Base-by-base conservation (phyloP, 148 eudicot species). In the Cornus kousa region DNA sequence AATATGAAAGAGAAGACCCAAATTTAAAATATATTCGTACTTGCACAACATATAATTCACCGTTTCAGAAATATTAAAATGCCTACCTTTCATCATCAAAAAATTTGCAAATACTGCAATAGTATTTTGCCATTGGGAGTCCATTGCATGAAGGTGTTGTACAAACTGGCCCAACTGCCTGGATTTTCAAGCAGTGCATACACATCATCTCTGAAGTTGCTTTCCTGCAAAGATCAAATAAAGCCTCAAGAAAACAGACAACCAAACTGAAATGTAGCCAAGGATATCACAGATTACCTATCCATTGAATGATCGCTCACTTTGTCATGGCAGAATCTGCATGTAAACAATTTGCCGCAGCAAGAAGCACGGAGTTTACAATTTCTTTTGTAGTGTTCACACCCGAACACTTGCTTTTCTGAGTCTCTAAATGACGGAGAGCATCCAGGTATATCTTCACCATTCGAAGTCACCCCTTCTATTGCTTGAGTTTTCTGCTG, bases 141-240 rank as follows among this genome's bases (percentile, higher is more conserved):
- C 87, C 94, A 82, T 87, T 85, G 86, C 98, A 95, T 46, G 96
- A 91, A 65, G 95, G 92, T 6, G 97, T 93, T 3, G 82, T 87
- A 85, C 98, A 95, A 65, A 79, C 75, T 53, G 96, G 89, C 71
- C 97, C 97, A 86, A 95, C 90, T 71, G 94, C 88, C 77, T 95
- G 98, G 78, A 93, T 82, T 87, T 90, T 85, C 79, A 92, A 80
- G 86, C 98, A 95, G n/a, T 78, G 82, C 98, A 95, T 95, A 70
- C 98, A 95, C 97, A 95, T 90, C 97, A 95, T 95, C 82, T 95
- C 98, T 74, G 90, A 72, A 77, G 98, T 95, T 75, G 93, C 93
- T 78, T 95, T 95, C 91, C 98, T 95, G 90, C 64, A 80, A 76
- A 77, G 62, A 68, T 33, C 72, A 59, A 66, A 67, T 60, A 46